phyloP scores from a whole-genome alignment of 2,329 filamentous ascomycete genomes.

The Malbranchea zuffiana region DNA sequence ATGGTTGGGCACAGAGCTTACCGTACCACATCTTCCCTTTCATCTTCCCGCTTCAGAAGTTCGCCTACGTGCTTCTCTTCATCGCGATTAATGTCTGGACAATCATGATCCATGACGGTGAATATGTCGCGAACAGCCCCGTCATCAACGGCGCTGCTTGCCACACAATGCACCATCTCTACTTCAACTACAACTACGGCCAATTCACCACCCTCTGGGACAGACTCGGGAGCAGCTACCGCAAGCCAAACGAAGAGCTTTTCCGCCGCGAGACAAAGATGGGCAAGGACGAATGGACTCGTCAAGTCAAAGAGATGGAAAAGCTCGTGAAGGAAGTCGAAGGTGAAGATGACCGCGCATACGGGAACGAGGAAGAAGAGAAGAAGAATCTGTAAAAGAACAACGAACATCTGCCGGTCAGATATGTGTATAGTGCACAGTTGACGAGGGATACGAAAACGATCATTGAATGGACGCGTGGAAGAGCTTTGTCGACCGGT shows the following conservation, averaged over 20 bases:
- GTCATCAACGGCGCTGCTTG: conserved; percentile 90
- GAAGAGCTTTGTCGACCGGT: too few relatives aligned
- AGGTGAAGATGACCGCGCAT: conserved; percentile 41
- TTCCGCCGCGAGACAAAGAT: conserved; percentile 80
- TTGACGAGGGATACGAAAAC: too few relatives aligned
- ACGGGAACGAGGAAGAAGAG: conserved; percentile 23
- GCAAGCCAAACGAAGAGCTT: conserved; percentile 72
- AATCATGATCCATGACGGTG: conserved; percentile 89
- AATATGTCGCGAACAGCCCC: conserved; percentile 84
- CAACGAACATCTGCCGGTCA: conserved; percentile 10
- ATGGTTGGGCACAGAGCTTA: conserved; percentile 77
- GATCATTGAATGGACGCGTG: too few relatives aligned
- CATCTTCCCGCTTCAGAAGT: conserved; percentile 83
- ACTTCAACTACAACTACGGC: conserved; percentile 86
- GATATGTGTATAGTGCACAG: conserved; percentile 6
- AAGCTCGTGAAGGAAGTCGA: conserved; percentile 63
- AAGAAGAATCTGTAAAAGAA: conserved; percentile 28
- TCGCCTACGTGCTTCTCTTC: conserved; percentile 76
- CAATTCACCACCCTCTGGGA: conserved; percentile 93
- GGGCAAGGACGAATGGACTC: conserved; percentile 66
- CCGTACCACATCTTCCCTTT: conserved; percentile 93
- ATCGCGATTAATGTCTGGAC: conserved; percentile 95
- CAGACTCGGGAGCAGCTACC: conserved; percentile 74
- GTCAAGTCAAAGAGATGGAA: conserved; percentile 67
- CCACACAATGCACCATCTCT: conserved; percentile 82